Base-by-base conservation (phyloP, 2,329 filamentous ascomycete genomes). In the Monosporascus sp. region DNA sequence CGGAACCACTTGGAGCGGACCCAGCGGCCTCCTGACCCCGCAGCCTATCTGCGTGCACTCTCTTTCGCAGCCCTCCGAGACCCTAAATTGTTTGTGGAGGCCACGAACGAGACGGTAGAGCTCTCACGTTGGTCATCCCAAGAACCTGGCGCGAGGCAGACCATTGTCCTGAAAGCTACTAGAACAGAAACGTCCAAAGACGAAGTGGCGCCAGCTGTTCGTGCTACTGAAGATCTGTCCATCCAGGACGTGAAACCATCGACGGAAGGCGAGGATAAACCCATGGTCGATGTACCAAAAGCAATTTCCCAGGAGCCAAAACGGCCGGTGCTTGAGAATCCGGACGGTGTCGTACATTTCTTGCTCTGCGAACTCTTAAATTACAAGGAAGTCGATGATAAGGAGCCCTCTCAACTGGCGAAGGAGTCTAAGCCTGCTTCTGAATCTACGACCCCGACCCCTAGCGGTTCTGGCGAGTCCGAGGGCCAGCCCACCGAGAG, bases 281-380 rank as follows among this genome's bases (percentile, higher is more conserved):
- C 84, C 26, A 82, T 84, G 75, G 69, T 76, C 2, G 87, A 90
- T 62, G 80, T 76, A 20, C 76, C 82, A 3, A 96, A 93, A 69
- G 70, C 70, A 34, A 59, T 77, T 3, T 62, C 73, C 0, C 68
- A 73, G 37, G 91, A 97, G 56, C 72, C 84, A 41, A 97, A 95
- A 71, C 78, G 89, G 8, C 93, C 94, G 1, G 80, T 92, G 14
- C 85, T 97, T 6, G 92, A 97, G 69, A 91, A 94, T 57, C 91
- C 93, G 0, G 94, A 97, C 69, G 94, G 94, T 4, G 91, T 99
- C 3, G 87, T 99, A 54, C 91, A 97, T 65, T 99, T 96, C 71
- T 78, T 99, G 22, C 84, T 99, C 5, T 95, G 90, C 54, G 94
- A 99, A 69, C 77, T 99, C 46, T 79, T 97, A 52, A 92, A 90